phyloP scores from a whole-genome alignment of 176 grass and related monocot species.

The Hordeum marinum region DNA sequence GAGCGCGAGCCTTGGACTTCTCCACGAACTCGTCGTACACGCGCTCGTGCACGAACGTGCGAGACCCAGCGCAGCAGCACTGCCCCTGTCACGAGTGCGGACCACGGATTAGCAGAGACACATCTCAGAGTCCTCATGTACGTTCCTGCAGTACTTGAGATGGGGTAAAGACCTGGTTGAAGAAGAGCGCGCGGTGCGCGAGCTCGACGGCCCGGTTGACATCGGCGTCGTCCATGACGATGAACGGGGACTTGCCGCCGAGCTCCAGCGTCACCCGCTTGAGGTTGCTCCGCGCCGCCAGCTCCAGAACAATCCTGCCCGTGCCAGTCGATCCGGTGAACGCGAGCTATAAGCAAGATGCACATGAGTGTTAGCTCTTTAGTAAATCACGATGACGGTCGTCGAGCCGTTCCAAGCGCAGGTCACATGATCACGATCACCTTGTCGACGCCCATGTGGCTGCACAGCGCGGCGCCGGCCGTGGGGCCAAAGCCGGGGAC shows the following conservation, averaged over 20 bases:
- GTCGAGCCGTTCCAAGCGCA: background rate
- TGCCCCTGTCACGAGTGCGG: slow-evolving; percentile 46
- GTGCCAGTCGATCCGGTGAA: slow-evolving; percentile 87
- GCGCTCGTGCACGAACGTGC: slow-evolving; percentile 86
- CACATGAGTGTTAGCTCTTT: background rate
- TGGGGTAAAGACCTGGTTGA: slow-evolving; percentile 64
- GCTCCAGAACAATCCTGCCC: slow-evolving; percentile 68
- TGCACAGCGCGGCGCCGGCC: slow-evolving; percentile 77
- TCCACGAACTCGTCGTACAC: slow-evolving; percentile 96
- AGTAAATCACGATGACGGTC: background rate
- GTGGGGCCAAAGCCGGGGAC: slow-evolving; percentile 85
- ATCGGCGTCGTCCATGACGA: slow-evolving; percentile 86
- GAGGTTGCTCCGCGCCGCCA: slow-evolving; percentile 92
- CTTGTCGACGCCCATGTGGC: slow-evolving; percentile 95
- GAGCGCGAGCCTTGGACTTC: slow-evolving; percentile 73
- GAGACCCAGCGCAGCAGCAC: slow-evolving; percentile 94
- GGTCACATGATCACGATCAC: slow-evolving; percentile 20
- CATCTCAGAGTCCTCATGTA: background rate
- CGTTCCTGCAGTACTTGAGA: background rate
- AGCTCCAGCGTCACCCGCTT: slow-evolving; percentile 94
- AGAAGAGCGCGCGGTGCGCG: slow-evolving; percentile 85
- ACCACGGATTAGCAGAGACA: background rate
- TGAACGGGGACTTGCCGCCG: slow-evolving; percentile 89
- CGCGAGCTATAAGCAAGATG: slow-evolving; percentile 37
- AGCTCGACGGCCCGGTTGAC: slow-evolving; percentile 87